Conservation (phyloP, 1,139 yeast species). For the Saccharomyces hybrid region DNA sequence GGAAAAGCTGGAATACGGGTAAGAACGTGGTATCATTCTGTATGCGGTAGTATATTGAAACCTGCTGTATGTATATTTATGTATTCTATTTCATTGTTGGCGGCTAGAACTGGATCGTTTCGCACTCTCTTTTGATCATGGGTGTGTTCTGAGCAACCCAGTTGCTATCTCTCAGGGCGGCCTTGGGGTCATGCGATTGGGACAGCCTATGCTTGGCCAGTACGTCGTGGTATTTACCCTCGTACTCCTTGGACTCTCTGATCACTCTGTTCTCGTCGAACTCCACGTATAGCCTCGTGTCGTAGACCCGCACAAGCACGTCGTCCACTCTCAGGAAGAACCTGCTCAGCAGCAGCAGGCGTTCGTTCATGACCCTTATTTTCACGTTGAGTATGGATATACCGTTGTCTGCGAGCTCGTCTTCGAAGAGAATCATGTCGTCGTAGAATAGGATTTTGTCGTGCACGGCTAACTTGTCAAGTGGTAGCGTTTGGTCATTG, state of each 20-base stretch:
- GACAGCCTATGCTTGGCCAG: constrained; percentile 32
- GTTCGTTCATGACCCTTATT: constrained; percentile 81
- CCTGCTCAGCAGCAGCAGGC: constrained; percentile 65
- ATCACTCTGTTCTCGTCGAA: constrained; percentile 57
- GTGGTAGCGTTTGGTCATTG: constrained; percentile 46
- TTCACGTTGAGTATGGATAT: constrained; percentile 69
- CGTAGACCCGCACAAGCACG: constrained; percentile 75
- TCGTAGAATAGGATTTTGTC: constrained; percentile 88
- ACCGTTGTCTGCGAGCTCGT: constrained; percentile 95
- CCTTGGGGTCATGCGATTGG: constrained; percentile 60
- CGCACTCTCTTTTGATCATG: constrained; percentile 32
- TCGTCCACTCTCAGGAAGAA: constrained; percentile 84
- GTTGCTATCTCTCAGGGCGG: constrained; percentile 66
- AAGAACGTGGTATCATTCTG: not conserved
- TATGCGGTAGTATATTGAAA: not conserved
- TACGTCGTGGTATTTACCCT: constrained; percentile 57
- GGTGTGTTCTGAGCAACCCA: constrained; percentile 69
- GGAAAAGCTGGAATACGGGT: not conserved
- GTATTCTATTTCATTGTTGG: not conserved
- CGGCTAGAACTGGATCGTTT: constrained; percentile 19
- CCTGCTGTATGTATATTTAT: not conserved
- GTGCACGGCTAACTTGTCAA: constrained; percentile 58
- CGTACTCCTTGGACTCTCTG: constrained; percentile 73
- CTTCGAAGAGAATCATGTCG: constrained; percentile 83
- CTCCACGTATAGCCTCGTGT: constrained; percentile 77